Evolutionary conservation across 768 basidiomycete genomes (phyloP).

Genomic region (Auriculariales sp.): DNA sequence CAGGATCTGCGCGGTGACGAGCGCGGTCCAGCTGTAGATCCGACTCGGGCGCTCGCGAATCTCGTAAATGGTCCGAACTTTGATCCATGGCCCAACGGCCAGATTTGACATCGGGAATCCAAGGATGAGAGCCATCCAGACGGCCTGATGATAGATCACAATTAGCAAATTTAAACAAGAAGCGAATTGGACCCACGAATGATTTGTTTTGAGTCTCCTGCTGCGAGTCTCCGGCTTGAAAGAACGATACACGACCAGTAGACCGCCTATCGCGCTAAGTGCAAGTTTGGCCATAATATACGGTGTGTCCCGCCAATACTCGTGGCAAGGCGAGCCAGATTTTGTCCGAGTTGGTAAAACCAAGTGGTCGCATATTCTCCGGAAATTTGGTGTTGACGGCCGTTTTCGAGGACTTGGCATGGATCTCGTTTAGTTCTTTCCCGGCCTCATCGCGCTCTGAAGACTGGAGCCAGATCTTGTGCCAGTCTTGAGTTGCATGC

Average conservation of each 20-base stretch:
- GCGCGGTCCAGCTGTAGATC: conserved; percentile 48
- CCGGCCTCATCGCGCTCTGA: conserved; percentile 38
- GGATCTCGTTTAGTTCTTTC: conserved; percentile 30
- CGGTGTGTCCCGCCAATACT: conserved; percentile 42
- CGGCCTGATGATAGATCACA: conserved; percentile 16
- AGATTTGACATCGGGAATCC: conserved; percentile 43
- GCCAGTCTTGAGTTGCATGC: conserved; percentile 40
- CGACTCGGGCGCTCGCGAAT: conserved; percentile 49
- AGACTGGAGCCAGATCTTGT: conserved; percentile 39
- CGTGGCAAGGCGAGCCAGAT: conserved; percentile 30
- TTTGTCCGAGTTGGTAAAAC: conserved; percentile 29
- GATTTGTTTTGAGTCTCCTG: conserved; percentile 53
- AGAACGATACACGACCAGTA: conserved; percentile 44
- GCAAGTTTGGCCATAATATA: conserved; percentile 39
- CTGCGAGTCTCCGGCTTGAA: conserved; percentile 33
- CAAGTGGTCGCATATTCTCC: conserved; percentile 39
- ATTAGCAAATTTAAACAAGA: background rate
- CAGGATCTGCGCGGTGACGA: conserved; percentile 23
- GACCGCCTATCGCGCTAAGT: conserved; percentile 12
- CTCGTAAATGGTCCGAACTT: conserved; percentile 44
- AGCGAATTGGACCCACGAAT: conserved; percentile 17
- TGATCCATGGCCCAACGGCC: conserved; percentile 45
- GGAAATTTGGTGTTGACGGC: conserved; percentile 17
- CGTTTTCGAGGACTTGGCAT: conserved; percentile 23
- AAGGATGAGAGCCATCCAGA: conserved; percentile 28